Evolutionary conservation across 2,329 filamentous ascomycete species (phyloP), one percentile per base, ranked within the genome.

Genomic region (Penicillium thymicola): DNA sequence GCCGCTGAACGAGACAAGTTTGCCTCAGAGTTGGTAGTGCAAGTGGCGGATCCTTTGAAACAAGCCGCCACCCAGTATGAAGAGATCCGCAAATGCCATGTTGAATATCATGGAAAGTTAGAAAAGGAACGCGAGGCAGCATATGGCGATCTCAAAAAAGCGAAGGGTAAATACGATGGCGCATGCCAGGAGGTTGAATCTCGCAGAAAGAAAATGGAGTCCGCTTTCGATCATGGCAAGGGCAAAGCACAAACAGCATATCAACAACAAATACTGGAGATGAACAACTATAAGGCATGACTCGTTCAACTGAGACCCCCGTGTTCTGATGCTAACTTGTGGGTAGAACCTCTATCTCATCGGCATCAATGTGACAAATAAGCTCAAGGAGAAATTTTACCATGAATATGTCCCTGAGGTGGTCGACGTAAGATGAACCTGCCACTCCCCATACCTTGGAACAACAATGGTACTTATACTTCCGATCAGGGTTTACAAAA

Each of bases 301-400:
- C 16, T n/a, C 13, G 5, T 2, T 34, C 14, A 14, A 25, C 21
- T 5, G 18, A 14, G 5, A 11, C 9, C n/a, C 23, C 18, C 21
- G 6, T 10, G 18, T 58, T 25, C 57, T 30, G 8, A 65, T 70
- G 52, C 75, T 72, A 43, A 69, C 6, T 18, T 37, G 32, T 7
- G n/a, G 18, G 14, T 63, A 85, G 81, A 99, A 99, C 73, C 92
- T 89, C n/a, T 99, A 99, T 71, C 79, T 99, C 59, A 96, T 99
- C 68, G 84, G 86, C 59, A 96, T 99, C 78, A 96, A 96, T 71
- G 90, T 97, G 57, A 95, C 92, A 34, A 99, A 99, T 76, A 96
- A 94, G 78, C 88, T 96, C 70, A 99, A 97, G 78, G 92, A 97
- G 72, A 90, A 88, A 70, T 97, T 97, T 78, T 99, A 96, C 70